A percentile compares a stretch with the other conserved stretches of the same genome.
Evolutionary conservation across 2,329 filamentous ascomycete genomes (phyloP).

Genomic region (Zelopaecilomyces penicillatus): DNA sequence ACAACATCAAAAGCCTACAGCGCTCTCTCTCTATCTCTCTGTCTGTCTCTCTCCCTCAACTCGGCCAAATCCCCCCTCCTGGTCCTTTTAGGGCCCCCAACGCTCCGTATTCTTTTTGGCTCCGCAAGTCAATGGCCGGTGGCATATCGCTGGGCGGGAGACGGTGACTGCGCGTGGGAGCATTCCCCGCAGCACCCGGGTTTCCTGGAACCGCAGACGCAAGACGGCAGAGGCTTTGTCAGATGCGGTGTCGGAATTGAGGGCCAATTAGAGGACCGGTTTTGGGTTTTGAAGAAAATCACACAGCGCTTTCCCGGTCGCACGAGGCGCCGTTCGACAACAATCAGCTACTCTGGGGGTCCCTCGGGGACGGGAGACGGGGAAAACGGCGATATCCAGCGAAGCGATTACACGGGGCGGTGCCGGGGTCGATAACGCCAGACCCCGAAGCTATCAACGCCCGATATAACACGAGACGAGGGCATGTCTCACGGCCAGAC

Average conservation of each 20-base stretch:
- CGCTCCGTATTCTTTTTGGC: not conserved
- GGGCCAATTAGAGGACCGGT: not conserved
- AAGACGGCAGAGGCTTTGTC: conserved; percentile 5
- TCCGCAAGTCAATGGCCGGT: conserved; percentile 46
- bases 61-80: too few relatives aligned
- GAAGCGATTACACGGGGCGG: not conserved
- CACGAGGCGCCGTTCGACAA: conserved; percentile 4
- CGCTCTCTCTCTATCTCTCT: not conserved
- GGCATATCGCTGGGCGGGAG: conserved; percentile 43
- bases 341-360: conserved; percentile 1
- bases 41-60: too few relatives aligned
- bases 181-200: conserved; percentile 49
- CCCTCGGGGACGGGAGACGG: not conserved
- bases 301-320: not conserved
- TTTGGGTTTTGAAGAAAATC: too few relatives aligned
- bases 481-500: conserved; percentile 47
- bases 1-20: not conserved
- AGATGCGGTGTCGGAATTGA: conserved; percentile 2
- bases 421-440: not conserved
- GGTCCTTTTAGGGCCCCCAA: too few relatives aligned
- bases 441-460: not conserved
- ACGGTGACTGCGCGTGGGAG: conserved; percentile 51
- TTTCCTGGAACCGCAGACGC: conserved; percentile 14
- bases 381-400: not conserved
- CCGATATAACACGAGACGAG: conserved; percentile 7